Percentiles rank a stretch among this genome's conserved stretches.
Evolutionary conservation across 192 early-diverging fungal species (phyloP).

Genomic region (Jimgerdemannia lactiflua): DNA sequence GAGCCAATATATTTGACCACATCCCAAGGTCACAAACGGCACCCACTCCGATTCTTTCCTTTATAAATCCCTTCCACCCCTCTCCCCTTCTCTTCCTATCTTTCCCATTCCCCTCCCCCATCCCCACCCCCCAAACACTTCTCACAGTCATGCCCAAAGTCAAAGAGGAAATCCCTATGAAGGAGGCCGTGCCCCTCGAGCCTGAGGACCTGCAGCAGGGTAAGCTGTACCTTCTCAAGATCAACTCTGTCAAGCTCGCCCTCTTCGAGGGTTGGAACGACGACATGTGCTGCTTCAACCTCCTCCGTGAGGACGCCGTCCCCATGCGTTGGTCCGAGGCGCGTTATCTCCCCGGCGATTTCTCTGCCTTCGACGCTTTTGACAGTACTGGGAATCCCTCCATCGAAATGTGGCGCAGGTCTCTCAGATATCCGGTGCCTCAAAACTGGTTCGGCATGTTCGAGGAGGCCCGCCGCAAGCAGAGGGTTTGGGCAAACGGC

Average conservation of each 20-base stretch:
- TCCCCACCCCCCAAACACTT: too few relatives aligned
- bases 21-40: too few relatives aligned
- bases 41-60: too few relatives aligned
- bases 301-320: constrained; percentile 21
- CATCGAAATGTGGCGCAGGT: constrained; percentile 26
- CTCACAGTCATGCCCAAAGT: not conserved
- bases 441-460: constrained; percentile 33
- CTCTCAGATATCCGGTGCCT: constrained; percentile 18
- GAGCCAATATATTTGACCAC: too few relatives aligned
- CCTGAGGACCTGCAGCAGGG: constrained; percentile 33
- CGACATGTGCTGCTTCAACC: constrained; percentile 37
- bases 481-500: not conserved
- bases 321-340: constrained; percentile 38
- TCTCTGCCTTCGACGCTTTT: constrained; percentile 31
- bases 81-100: not conserved
- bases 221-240: constrained; percentile 27
- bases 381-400: constrained; percentile 36
- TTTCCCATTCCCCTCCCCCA: not conserved
- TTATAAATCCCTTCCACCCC: too few relatives aligned
- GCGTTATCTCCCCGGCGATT: constrained; percentile 32
- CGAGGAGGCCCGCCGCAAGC: constrained; percentile 27
- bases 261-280: constrained; percentile 41
- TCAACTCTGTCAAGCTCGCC: constrained; percentile 20
- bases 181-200: constrained; percentile 7
- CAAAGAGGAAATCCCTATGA: not conserved